These are phyloP conservation scores for Nakazawaea populi DNA, from an alignment of 805 yeast genomes.

Conservation along the genomic window DNA sequence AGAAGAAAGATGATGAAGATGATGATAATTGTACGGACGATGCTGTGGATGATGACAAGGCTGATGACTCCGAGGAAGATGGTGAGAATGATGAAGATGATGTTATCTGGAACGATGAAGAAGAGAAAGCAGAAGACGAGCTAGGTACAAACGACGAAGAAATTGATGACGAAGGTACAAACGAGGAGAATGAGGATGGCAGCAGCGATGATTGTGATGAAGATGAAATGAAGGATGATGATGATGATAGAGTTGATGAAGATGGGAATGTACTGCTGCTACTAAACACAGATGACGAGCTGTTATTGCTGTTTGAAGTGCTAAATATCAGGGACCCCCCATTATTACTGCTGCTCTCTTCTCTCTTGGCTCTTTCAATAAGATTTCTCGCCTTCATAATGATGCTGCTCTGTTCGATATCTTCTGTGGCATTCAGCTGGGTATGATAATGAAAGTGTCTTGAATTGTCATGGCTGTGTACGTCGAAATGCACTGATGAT, in stretches of 20 bases:
- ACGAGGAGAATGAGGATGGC: neutral
- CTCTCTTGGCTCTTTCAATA: neutral
- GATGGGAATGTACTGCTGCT: neutral
- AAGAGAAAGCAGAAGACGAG: slow-evolving; percentile 12
- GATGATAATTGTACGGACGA: neutral
- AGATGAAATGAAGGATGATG: neutral
- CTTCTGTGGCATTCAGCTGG: neutral
- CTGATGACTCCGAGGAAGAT: slow-evolving; percentile 1
- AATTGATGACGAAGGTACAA: slow-evolving; percentile 3
- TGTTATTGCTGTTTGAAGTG: neutral
- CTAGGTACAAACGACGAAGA: slow-evolving; percentile 14
- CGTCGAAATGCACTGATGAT: neutral
- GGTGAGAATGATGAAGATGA: neutral
- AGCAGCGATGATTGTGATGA: neutral
- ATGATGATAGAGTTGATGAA: neutral
- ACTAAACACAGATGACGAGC: neutral
- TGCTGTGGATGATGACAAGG: neutral
- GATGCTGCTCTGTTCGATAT: slow-evolving; percentile 2
- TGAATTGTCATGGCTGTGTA: neutral
- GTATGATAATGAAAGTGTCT: neutral
- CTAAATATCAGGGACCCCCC: neutral
- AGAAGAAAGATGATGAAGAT: slow-evolving; percentile 3
- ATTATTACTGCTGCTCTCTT: neutral
- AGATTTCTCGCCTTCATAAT: slow-evolving; percentile 1
- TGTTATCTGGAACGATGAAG: neutral